These are phyloP conservation scores for Phaeodactylum tricornutum DNA, from an alignment of 108 stramenopile genomes.

Conservation along the genomic window DNA sequence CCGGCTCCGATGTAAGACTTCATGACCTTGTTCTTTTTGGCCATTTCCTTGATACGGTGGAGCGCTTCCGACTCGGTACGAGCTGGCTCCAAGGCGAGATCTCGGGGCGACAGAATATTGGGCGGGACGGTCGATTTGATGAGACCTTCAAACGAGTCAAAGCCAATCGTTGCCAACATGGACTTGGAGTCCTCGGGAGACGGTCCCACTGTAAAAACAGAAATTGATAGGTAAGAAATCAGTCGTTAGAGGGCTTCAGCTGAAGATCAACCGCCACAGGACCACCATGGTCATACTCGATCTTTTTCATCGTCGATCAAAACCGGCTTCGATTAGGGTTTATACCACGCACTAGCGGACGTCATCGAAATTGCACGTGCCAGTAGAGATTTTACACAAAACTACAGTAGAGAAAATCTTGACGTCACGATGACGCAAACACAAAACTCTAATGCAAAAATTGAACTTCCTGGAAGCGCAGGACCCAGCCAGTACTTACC, in stretches of 20 bases:
- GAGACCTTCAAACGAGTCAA: constrained; percentile 79
- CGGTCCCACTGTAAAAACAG: constrained; percentile 71
- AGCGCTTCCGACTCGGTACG: constrained; percentile 92
- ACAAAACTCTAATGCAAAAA: constrained; percentile 1
- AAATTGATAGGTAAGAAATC: constrained; percentile 1
- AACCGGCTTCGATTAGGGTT: too few relatives aligned
- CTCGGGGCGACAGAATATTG: constrained; percentile 62
- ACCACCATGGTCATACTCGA: too few relatives aligned
- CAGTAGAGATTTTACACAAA: too few relatives aligned
- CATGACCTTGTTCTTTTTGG: constrained; percentile 87
- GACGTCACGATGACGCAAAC: constrained; percentile 1
- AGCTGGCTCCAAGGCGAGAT: constrained; percentile 70
- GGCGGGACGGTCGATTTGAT: constrained; percentile 88
- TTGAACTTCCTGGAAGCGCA: too few relatives aligned
- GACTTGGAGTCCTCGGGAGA: constrained; percentile 49
- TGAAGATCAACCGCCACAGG: too few relatives aligned
- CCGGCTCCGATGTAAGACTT: constrained; percentile 97
- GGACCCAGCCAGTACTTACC: constrained; percentile 60
- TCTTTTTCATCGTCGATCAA: too few relatives aligned
- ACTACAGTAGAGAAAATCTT: too few relatives aligned
- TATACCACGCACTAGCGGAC: too few relatives aligned
- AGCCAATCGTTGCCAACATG: constrained; percentile 88
- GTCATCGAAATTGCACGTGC: too few relatives aligned
- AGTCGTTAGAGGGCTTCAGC: too few relatives aligned
- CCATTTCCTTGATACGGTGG: constrained; percentile 35